Evolutionary conservation across 73 alveolate species (phyloP), one percentile per base, ranked within the genome.

Genomic region (Paramecium sexaurelia): DNA sequence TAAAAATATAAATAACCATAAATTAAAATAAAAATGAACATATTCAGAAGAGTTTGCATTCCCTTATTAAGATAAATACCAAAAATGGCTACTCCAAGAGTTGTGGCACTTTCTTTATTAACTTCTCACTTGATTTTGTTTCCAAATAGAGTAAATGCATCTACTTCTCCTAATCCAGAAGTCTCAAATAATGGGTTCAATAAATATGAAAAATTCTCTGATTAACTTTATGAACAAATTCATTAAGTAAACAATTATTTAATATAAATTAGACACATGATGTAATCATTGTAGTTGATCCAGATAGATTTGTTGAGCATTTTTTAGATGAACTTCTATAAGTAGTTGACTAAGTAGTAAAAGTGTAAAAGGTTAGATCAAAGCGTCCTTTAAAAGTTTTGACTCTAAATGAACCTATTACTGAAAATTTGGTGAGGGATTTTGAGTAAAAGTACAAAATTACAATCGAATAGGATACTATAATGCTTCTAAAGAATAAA

Each of bases 341-440:
- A 71, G 56, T 71, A 7, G 86, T 71, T 33, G 56, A 71, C 15
- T 33, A 71, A 35, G 55, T 71, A 15, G 61, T 20, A n/a, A 35
- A 36, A 19, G 83, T 61, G 0, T 71, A 71, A 35, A 71, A 37
- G 27, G 86, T 37, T 1, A 71, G 56, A 11, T 71, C 86, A 9
- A 71, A 71, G 43, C 32, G 86, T 33, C 86, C 86, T n/a, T 36
- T 71, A 71, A 71, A 71, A 33, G 56, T 71, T 17, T 71, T 71
- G 32, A 20, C 35, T 17, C 35, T 71, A 17, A 71, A 71, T 35
- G 86, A 37, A 35, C 86, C 86, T 11, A 35, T 71, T 6, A 36
- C 51, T 32, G 57, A 32, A 33, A 71, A 71, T 33, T 32, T 71
- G 32, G 86, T 71, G 13, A 71, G 56, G 13, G 56, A 71, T 13